Evolutionary conservation across 148 eudicot genomes (phyloP).

Genomic region (Heliosperma pusillum): DNA sequence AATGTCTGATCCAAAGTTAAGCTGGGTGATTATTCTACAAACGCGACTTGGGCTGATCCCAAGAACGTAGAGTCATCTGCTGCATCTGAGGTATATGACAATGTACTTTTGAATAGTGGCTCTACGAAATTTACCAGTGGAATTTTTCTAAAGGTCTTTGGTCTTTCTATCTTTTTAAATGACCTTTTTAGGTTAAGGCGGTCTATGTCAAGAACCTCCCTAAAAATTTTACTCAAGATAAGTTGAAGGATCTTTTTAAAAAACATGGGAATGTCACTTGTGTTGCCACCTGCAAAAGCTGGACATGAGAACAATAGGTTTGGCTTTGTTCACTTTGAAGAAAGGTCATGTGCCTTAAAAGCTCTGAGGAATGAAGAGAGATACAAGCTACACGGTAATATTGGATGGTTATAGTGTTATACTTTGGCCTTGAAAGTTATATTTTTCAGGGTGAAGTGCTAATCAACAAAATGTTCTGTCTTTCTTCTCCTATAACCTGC

Average conservation of each 20-base stretch:
- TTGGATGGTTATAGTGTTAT: not conserved
- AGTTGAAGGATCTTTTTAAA: conserved; percentile 62
- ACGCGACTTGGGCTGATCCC: conserved; percentile 96
- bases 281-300: conserved; percentile 83
- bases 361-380: conserved; percentile 73
- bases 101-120: not conserved
- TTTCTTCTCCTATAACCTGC: conserved; percentile 14
- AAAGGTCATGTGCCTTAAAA: conserved; percentile 76
- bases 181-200: conserved; percentile 73
- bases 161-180: not conserved
- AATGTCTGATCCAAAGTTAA: conserved; percentile 76
- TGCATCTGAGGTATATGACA: conserved; percentile 54
- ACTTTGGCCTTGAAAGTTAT: not conserved
- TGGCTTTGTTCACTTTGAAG: conserved; percentile 89
- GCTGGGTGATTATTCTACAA: conserved; percentile 77
- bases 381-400: conserved; percentile 88
- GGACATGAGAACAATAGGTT: conserved; percentile 89
- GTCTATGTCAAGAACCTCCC: conserved; percentile 90
- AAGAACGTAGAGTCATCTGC: conserved; percentile 73
- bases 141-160: not conserved
- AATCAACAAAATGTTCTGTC: not conserved
- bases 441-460: not conserved
- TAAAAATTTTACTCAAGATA: conserved; percentile 62
- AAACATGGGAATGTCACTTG: conserved; percentile 76
- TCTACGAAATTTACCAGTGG: not conserved